Evolutionary conservation across 164 flowering plant species (phyloP).

Genomic region (Liquidambar formosana): DNA sequence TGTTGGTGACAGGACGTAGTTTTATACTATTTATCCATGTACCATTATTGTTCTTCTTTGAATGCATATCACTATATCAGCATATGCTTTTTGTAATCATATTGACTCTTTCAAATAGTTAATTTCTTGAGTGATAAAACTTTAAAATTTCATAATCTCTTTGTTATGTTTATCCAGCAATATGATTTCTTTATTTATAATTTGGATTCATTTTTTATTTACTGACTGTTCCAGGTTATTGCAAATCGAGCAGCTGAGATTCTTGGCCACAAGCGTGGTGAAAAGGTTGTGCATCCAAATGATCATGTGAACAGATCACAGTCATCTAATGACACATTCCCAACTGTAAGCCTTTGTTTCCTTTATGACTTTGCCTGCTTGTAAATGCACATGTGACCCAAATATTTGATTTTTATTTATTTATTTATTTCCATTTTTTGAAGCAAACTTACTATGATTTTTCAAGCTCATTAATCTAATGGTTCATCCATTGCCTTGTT

Average conservation of each 20-base stretch:
- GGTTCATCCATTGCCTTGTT: not conserved
- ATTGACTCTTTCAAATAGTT: too few species aligned
- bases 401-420: too few species aligned
- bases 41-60: too few species aligned
- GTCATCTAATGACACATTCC: conserved; percentile 98
- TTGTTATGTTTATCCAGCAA: not conserved
- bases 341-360: conserved; percentile 66
- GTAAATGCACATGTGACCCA: too few species aligned
- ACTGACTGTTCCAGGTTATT: conserved; percentile 63
- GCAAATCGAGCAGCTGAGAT: conserved; percentile 99
- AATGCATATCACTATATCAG: too few species aligned
- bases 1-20: not conserved
- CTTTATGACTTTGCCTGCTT: not conserved
- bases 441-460: not conserved
- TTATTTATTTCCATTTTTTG: conserved; percentile 1
- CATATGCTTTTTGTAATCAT: too few species aligned
- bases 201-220: conserved; percentile 1
- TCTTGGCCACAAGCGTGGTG: conserved; percentile 96
- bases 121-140: too few species aligned
- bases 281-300: conserved; percentile 94
- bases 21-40: not conserved
- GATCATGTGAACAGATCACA: conserved; percentile 97
- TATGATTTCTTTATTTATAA: not conserved
- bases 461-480: not conserved
- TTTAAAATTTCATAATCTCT: too few species aligned